Evolutionary conservation across 129 eudicot species (phyloP).

Genomic region (Erigeron canadensis): DNA sequence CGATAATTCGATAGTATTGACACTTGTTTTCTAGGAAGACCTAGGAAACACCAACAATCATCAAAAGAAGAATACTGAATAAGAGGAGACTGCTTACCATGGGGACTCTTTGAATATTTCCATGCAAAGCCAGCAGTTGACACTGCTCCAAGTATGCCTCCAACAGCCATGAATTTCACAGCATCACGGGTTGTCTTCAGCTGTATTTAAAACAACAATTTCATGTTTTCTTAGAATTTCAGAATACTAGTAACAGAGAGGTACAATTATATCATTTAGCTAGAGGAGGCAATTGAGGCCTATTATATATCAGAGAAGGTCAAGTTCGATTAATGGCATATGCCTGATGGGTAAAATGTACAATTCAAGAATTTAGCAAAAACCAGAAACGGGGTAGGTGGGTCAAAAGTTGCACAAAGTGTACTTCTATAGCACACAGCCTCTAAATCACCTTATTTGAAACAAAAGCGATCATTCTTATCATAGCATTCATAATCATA

Average conservation of each 20-base stretch:
- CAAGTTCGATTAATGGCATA: neutral
- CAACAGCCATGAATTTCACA: slow-evolving; percentile 46
- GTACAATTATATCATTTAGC: neutral
- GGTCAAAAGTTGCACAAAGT: neutral
- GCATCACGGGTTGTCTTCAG: slow-evolving; percentile 59
- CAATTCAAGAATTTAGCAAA: neutral
- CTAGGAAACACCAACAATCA: no score
- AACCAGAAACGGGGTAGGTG: neutral
- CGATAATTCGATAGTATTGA: neutral
- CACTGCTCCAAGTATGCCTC: slow-evolving; percentile 65
- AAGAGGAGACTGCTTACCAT: slow-evolving; percentile 36
- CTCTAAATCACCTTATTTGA: neutral
- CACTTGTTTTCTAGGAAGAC: neutral
- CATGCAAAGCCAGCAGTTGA: slow-evolving; percentile 66
- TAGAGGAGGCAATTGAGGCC: neutral
- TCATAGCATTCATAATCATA: neutral
- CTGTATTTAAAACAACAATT: slow-evolving; percentile 22
- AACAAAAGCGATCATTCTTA: neutral
- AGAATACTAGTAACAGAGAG: neutral
- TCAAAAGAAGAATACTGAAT: neutral
- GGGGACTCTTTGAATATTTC: slow-evolving; percentile 78
- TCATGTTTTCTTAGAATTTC: neutral
- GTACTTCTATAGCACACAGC: neutral
- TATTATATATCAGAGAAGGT: neutral
- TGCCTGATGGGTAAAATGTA: neutral